Percentiles rank a stretch among this genome's conserved stretches.
These are phyloP conservation scores for Halophytophthora batemanensis DNA, from an alignment of 352 stramenopile genomes.

Conservation along the genomic window DNA sequence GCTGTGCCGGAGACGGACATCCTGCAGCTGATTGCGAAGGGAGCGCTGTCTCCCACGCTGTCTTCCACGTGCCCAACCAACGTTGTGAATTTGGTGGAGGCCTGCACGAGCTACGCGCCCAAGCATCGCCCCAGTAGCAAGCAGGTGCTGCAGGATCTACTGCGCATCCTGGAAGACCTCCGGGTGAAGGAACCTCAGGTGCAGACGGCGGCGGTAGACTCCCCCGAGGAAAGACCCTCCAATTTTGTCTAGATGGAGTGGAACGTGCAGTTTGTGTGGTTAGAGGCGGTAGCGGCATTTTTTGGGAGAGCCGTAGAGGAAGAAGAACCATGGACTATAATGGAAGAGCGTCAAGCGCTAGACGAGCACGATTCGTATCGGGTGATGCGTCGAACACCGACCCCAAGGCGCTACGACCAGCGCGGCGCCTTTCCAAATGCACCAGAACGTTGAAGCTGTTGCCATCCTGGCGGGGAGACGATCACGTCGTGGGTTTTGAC, in stretches of 20 bases:
- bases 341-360: no score
- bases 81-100: conserved; percentile 45
- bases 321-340: no score
- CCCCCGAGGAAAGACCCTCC: conserved; percentile 18
- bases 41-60: conserved; percentile 52
- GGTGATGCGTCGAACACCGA: no score
- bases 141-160: conserved; percentile 31
- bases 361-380: no score
- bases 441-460: no score
- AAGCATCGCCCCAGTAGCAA: conserved; percentile 33
- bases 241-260: conserved; percentile 22
- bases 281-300: no score
- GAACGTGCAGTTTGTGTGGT: no score
- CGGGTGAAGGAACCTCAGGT: conserved; percentile 19
- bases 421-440: no score
- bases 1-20: conserved; percentile 59
- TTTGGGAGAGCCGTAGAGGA: no score
- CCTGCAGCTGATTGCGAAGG: conserved; percentile 63
- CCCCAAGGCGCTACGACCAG: no score
- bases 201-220: conserved; percentile 19
- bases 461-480: no score
- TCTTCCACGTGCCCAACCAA: conserved; percentile 42
- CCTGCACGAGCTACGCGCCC: conserved; percentile 36
- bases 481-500: no score
- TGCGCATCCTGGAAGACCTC: conserved; percentile 33